These are phyloP conservation scores for Leonotis leonurus DNA, from an alignment of 257 asterid genomes.

Conservation along the genomic window DNA sequence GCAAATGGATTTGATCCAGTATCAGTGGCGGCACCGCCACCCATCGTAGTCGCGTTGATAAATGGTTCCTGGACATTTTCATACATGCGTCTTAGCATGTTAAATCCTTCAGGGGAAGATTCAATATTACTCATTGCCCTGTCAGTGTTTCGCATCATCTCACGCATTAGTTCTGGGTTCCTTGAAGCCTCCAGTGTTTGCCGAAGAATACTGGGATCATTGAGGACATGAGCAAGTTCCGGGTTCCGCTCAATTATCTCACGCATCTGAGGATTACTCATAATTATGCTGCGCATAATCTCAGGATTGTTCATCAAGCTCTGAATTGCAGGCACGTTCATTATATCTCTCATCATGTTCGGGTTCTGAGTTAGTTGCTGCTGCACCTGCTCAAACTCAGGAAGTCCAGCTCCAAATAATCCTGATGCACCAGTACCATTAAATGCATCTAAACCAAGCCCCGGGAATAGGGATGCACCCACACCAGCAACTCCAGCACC, in stretches of 20 bases:
- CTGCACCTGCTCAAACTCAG: conserved; percentile 47
- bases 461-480: conserved; percentile 38
- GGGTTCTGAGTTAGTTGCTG: conserved; percentile 49
- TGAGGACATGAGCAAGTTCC: conserved; percentile 56
- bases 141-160: conserved; percentile 67
- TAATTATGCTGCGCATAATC: conserved; percentile 45
- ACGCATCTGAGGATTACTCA: conserved; percentile 72
- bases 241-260: conserved; percentile 62
- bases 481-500: conserved; percentile 30
- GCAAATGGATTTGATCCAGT: conserved; percentile 48
- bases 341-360: conserved; percentile 53
- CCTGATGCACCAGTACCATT: conserved; percentile 36
- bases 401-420: conserved; percentile 47
- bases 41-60: conserved; percentile 48
- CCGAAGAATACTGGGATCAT: conserved; percentile 55
- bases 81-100: conserved; percentile 71
- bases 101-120: conserved; percentile 66
- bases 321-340: conserved; percentile 47
- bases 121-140: conserved; percentile 65
- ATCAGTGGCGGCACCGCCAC: conserved; percentile 33
- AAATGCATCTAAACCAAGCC: conserved; percentile 34
- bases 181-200: conserved; percentile 59
- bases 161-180: conserved; percentile 69
- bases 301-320: conserved; percentile 56
- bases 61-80: conserved; percentile 67